Conservation (phyloP, 2,329 filamentous ascomycete species). For the Penicillium sp. region DNA sequence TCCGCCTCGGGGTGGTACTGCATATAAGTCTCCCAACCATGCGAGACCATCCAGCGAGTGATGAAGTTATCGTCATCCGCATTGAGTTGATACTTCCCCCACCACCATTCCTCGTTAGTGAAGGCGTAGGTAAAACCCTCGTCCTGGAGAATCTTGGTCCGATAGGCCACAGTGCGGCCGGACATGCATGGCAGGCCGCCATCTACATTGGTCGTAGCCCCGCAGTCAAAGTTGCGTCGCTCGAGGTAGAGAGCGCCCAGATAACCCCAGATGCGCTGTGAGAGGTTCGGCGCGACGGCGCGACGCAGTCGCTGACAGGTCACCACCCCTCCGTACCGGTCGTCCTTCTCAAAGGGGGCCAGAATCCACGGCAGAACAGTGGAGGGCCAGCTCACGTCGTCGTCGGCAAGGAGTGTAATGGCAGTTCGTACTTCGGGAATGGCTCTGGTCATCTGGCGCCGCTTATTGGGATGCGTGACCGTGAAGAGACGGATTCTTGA, state of each 20-base stretch:
- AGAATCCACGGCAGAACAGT: constrained; percentile 87
- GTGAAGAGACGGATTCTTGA: constrained; percentile 69
- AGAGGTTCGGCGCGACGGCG: constrained; percentile 56
- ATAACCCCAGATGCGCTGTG: constrained; percentile 73
- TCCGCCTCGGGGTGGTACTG: constrained; percentile 90
- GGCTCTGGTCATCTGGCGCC: constrained; percentile 85
- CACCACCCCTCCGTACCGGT: constrained; percentile 78
- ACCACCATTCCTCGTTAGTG: constrained; percentile 81
- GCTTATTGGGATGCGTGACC: constrained; percentile 87
- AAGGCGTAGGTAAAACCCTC: constrained; percentile 82
- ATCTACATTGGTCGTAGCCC: constrained; percentile 89
- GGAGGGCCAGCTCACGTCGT: constrained; percentile 88
- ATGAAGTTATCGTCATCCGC: constrained; percentile 98
- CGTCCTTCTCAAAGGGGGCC: constrained; percentile 78
- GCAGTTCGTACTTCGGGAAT: constrained; percentile 77
- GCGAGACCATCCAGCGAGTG: constrained; percentile 87
- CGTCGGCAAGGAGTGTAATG: constrained; percentile 90
- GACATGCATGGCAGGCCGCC: constrained; percentile 97
- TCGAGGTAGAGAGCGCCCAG: constrained; percentile 88
- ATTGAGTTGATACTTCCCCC: constrained; percentile 77
- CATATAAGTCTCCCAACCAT: constrained; percentile 90
- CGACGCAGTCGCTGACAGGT: constrained; percentile 84
- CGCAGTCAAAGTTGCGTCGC: constrained; percentile 93
- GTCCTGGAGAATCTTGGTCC: constrained; percentile 79
- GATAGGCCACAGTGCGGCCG: constrained; percentile 86